phyloP scores from a whole-genome alignment of 2,329 filamentous ascomycete species.

The Dactylellina haptotyla region DNA sequence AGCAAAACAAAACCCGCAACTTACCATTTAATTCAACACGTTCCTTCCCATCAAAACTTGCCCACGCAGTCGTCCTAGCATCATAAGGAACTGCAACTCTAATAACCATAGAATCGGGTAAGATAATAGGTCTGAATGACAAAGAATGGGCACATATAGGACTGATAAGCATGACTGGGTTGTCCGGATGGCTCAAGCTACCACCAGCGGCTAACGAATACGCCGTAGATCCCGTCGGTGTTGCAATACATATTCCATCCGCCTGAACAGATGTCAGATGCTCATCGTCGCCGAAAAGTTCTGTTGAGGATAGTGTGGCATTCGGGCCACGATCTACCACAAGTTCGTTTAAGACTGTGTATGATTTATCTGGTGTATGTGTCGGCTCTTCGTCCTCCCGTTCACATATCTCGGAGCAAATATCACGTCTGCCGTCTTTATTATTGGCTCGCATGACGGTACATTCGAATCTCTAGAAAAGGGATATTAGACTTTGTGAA shows the following conservation, averaged over 20 bases:
- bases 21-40: conserved; percentile 76
- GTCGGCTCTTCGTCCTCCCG: conserved; percentile 82
- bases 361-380: conserved; percentile 83
- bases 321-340: conserved; percentile 94
- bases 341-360: conserved; percentile 95
- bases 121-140: conserved; percentile 93
- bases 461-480: conserved; percentile 46
- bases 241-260: conserved; percentile 92
- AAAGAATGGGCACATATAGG: conserved; percentile 95
- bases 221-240: conserved; percentile 91
- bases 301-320: conserved; percentile 89
- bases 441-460: conserved; percentile 57
- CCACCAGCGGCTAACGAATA: conserved; percentile 97
- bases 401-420: conserved; percentile 69
- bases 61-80: conserved; percentile 88
- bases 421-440: conserved; percentile 65
- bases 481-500: background rate
- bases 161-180: conserved; percentile 92
- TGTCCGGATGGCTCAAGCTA: conserved; percentile 93
- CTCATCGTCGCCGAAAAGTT: conserved; percentile 93
- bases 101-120: conserved; percentile 94
- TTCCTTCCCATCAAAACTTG: conserved; percentile 95
- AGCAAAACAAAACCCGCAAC: background rate
- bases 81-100: conserved; percentile 94
- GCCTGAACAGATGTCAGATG: conserved; percentile 94